Evolutionary conservation across 2,329 filamentous ascomycete genomes (phyloP).

Genomic region (Blastomyces gilchristii): DNA sequence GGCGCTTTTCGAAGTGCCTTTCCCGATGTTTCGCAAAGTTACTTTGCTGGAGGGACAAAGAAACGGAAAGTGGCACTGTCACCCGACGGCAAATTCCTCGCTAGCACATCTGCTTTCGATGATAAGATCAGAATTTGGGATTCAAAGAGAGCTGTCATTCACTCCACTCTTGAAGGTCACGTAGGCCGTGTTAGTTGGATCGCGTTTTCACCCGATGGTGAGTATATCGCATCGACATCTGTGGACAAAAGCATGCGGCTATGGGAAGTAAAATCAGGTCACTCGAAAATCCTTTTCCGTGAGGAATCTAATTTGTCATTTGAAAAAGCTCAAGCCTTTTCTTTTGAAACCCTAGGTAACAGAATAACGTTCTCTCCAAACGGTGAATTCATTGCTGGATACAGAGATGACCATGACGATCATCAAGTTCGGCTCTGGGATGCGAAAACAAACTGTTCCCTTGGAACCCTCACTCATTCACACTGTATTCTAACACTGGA

Average conservation of each 20-base stretch:
- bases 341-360: no score
- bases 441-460: background rate
- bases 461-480: background rate
- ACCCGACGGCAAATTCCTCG: background rate
- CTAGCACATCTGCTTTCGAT: background rate
- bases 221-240: background rate
- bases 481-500: background rate
- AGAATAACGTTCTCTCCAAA: slow-evolving; percentile 14
- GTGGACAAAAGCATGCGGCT: background rate
- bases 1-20: background rate
- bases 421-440: slow-evolving; percentile 11
- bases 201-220: background rate
- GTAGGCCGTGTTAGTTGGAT: background rate
- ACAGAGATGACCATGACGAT: slow-evolving; percentile 3
- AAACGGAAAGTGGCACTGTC: background rate
- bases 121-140: background rate
- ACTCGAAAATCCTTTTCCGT: background rate
- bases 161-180: slow-evolving; percentile 5
- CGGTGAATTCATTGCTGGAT: slow-evolving; percentile 12
- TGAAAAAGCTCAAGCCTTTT: background rate
- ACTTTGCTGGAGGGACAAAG: background rate
- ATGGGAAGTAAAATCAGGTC: background rate
- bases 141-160: background rate
- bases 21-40: background rate
- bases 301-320: background rate